Percentiles rank a stretch among this genome's conserved stretches.
Evolutionary conservation across 768 basidiomycete species (phyloP).

Genomic region (Agrocybe pediades): DNA sequence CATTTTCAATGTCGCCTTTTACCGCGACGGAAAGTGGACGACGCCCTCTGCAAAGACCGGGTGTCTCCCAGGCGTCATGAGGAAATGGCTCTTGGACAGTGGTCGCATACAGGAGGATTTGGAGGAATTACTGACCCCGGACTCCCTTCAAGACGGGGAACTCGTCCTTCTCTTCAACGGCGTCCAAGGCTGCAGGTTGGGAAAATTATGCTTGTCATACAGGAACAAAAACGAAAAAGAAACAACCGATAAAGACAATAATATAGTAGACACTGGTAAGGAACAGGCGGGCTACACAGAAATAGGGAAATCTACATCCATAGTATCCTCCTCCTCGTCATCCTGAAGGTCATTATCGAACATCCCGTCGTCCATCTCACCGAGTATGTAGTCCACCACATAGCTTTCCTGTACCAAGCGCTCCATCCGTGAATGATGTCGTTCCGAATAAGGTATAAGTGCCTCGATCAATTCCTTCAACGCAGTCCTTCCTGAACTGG

Average conservation of each 20-base stretch:
- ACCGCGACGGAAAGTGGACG: constrained; percentile 58
- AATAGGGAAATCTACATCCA: constrained; percentile 39
- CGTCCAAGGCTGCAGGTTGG: constrained; percentile 68
- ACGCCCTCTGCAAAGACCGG: constrained; percentile 64
- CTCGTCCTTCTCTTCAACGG: constrained; percentile 73
- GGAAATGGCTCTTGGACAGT: constrained; percentile 69
- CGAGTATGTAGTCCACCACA: constrained; percentile 86
- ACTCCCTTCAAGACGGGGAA: constrained; percentile 53
- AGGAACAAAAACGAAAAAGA: constrained; percentile 1
- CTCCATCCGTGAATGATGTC: constrained; percentile 86
- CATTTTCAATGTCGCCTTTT: constrained; percentile 73
- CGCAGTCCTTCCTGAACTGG: constrained; percentile 31
- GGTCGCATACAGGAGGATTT: constrained; percentile 54
- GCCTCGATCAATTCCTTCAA: constrained; percentile 82
- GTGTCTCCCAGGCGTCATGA: constrained; percentile 71
- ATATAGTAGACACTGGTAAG: background rate
- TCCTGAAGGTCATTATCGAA: constrained; percentile 48
- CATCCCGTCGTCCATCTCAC: constrained; percentile 86
- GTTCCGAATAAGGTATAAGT: constrained; percentile 91
- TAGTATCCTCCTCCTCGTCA: constrained; percentile 46
- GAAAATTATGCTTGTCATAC: constrained; percentile 33
- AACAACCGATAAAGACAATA: too few species aligned
- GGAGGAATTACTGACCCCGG: constrained; percentile 40
- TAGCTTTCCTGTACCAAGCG: constrained; percentile 93
- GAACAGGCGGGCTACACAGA: background rate